Base-by-base conservation (phyloP, 2,329 filamentous ascomycete genomes). In the Helminthosporium solani region DNA sequence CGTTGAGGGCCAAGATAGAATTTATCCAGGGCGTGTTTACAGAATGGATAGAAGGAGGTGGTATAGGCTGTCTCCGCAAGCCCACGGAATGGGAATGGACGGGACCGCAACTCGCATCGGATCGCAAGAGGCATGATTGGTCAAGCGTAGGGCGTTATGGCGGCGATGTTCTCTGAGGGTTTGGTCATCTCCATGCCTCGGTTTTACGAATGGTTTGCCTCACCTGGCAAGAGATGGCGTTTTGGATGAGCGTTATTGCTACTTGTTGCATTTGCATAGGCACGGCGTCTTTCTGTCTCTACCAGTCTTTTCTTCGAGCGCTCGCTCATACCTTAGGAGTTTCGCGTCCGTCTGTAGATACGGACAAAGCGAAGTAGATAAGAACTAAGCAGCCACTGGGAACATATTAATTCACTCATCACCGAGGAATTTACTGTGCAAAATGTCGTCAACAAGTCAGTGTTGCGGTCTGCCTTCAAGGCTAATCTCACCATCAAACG, bases 21-120 rank as follows among this genome's bases (percentile, higher is more conserved):
- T 91, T 91, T 63, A 82, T 91, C 58, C 78, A 79, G 54, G 72
- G 78, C 41, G 78, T 89, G 14, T 78, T 90, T 9, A 79, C 78
- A 53, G 85, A 89, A 65, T 92, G 88, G 88, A 80, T 83, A 11
- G 60, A 66, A 44, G 85, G 86, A 57, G 84, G 82, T 2, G 88
- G 88, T 2, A 70, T 91, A 25, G 88, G 88, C 2, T 66, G 71
- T 47, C 53, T 73, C 14, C 58, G 63, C 7, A 63, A 69, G 8
- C 63, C 61, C n/a, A 61, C 63, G 44, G 48, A 60, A 21, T 62
- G 76, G 42, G 63, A 61, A 14, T 78, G 75, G 75, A 61, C 66
- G 19, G 75, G 75, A 6, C 61, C 70, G 47, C 68, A 70, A 48
- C 63, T 75, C 3, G 70, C 70, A 14, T 43, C 42, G 46, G 73